Conservation (phyloP, 768 basidiomycete species). For the Tephrocybe sp. region DNA sequence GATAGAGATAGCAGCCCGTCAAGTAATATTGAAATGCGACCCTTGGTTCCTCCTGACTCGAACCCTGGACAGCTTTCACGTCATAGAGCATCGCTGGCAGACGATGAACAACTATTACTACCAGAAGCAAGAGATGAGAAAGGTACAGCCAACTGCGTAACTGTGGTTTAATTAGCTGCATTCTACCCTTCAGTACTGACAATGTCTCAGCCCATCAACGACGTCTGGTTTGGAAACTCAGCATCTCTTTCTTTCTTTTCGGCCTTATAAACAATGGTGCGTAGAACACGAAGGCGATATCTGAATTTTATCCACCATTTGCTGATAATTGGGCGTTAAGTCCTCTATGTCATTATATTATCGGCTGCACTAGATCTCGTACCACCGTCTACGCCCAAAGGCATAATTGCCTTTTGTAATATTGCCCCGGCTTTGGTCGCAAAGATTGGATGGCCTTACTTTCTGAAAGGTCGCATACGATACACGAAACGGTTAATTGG, state of each 20-base stretch:
- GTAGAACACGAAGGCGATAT: neutral
- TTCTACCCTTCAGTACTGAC: neutral
- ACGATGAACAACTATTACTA: conserved; percentile 1
- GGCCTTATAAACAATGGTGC: conserved; percentile 90
- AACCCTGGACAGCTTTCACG: neutral
- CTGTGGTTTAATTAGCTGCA: neutral
- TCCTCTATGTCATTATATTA: conserved; percentile 94
- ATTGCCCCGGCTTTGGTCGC: conserved; percentile 85
- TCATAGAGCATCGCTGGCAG: neutral
- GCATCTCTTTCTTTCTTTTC: conserved; percentile 82
- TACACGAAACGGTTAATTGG: conserved; percentile 73
- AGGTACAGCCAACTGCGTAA: conserved; percentile 10
- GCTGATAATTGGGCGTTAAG: conserved; percentile 33
- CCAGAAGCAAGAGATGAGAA: conserved; percentile 5
- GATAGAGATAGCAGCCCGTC: neutral
- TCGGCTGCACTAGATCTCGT: conserved; percentile 95
- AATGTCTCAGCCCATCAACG: conserved; percentile 11
- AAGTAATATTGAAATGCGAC: conserved; percentile 8
- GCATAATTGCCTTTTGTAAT: conserved; percentile 93
- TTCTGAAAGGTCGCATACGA: conserved; percentile 81
- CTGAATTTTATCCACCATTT: neutral
- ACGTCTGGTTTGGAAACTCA: conserved; percentile 36
- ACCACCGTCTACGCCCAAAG: conserved; percentile 88
- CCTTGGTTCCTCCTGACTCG: neutral
- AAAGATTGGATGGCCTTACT: conserved; percentile 90